Percentiles rank a stretch among this genome's conserved stretches.
These are phyloP conservation scores for Chlorella sp. DNA, from an alignment of 139 green algal genomes.

Conservation along the genomic window DNA sequence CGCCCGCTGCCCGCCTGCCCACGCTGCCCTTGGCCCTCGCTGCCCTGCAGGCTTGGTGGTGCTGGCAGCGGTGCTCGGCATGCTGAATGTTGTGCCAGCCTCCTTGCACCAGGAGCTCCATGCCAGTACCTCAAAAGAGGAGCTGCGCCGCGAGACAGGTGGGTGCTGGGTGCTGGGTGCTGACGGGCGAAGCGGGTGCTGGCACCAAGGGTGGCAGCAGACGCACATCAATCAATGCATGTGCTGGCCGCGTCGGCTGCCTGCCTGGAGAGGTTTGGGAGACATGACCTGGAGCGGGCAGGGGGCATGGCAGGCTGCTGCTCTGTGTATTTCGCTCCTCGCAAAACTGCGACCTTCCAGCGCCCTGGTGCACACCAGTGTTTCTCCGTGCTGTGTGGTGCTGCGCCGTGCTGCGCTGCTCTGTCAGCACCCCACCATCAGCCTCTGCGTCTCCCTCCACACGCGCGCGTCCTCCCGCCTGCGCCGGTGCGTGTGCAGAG, in stretches of 20 bases:
- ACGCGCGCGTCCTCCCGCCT: too few species aligned
- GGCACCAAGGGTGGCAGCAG: neutral
- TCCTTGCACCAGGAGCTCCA: conserved; percentile 10
- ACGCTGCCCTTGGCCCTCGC: neutral
- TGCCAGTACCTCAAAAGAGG: neutral
- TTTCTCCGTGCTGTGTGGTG: too few species aligned
- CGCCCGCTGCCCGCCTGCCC: neutral
- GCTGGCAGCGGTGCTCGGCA: neutral
- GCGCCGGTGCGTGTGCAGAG: too few species aligned
- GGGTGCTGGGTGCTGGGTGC: neutral
- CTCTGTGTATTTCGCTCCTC: too few species aligned
- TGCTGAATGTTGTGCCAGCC: neutral
- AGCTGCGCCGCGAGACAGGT: conserved; percentile 29
- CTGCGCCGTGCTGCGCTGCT: neutral
- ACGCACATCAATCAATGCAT: too few species aligned
- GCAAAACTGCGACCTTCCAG: too few species aligned
- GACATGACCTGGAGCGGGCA: neutral
- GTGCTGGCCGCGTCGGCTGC: neutral
- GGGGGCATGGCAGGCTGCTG: too few species aligned
- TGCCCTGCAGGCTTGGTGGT: neutral
- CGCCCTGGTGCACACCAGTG: too few species aligned
- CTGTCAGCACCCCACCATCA: neutral
- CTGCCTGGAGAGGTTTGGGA: neutral
- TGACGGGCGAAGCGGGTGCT: neutral
- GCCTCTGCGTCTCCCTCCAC: too few species aligned